phyloP scores from a whole-genome alignment of 2,329 filamentous ascomycete species.

The Aspergillus sp. region DNA sequence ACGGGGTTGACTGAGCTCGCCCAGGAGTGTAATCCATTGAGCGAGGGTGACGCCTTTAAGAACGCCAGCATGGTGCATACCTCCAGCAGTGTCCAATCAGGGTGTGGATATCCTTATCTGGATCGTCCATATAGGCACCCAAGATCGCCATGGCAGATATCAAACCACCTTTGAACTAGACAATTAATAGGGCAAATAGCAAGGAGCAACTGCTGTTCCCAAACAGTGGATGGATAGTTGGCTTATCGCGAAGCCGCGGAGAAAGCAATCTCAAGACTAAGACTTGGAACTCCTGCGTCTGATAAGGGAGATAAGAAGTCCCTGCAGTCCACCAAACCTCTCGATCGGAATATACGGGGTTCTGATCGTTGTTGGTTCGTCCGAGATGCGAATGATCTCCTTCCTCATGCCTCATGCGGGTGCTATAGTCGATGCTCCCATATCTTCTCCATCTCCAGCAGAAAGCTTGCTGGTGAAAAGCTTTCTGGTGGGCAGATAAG shows the following conservation, averaged over 20 bases:
- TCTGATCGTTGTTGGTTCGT: no score
- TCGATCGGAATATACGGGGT: background rate
- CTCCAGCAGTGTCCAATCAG: background rate
- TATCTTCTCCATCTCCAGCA: background rate
- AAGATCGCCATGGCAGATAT: background rate
- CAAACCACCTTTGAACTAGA: background rate
- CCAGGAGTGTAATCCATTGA: background rate
- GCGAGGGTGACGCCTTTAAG: background rate
- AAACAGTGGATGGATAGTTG: background rate
- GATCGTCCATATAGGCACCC: background rate
- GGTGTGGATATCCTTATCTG: slow-evolving; percentile 1
- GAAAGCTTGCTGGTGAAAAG: slow-evolving; percentile 5
- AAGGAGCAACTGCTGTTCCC: background rate
- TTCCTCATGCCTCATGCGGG: background rate
- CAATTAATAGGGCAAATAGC: background rate
- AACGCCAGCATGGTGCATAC: background rate
- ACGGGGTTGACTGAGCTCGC: background rate
- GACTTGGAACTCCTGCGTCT: background rate
- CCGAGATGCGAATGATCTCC: background rate
- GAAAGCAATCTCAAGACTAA: slow-evolving; percentile 1
- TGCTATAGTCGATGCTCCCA: background rate
- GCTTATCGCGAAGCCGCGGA: slow-evolving; percentile 2
- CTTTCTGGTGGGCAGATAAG: background rate
- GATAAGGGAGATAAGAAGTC: background rate
- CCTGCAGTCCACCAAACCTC: background rate